Evolutionary conservation across 2,329 filamentous ascomycete genomes (phyloP), one percentile per base, ranked within the genome.

Genomic region (Botrytis deweyae): DNA sequence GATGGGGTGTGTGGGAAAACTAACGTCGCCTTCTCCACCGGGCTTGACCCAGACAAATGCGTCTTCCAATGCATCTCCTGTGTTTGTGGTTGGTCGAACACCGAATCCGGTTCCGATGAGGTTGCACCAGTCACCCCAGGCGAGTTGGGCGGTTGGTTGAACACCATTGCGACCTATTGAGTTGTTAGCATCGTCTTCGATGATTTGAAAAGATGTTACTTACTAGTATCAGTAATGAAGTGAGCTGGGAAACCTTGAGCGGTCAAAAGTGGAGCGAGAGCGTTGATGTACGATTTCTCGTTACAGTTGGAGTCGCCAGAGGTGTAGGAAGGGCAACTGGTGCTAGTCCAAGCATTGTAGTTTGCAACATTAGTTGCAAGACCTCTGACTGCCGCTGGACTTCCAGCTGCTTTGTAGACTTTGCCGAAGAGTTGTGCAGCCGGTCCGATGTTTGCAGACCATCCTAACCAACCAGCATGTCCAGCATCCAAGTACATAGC

Each of bases 41-140:
- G 90, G 90, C 86, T 92, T 92, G 77, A 92, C 84, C 90, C 90
- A 92, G 73, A 92, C 90, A 76, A 92, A 90, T 59, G 90, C 89
- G 80, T 92, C 91, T 49, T 87, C 84, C 29, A 90, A 83, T 2
- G 82, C 79, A 76, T 89, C 85, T 22, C 87, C 88, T 14, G 90
- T 92, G 79, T 88, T 84, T n/a, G 88, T 85, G 5, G 87, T 87
- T 2, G 90, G 89, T n/a, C 89, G 86, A n/a, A 82, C 82, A 74
- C 90, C 91, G 75, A 91, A 92, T 12, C 90, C 90, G 74, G 89
- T 87, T 46, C 86, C 87, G 66, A 84, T 86, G 75, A 90, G 85
- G 79, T 91, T 92, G 84, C 90, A 92, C 90, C 90, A 92, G 80
- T 92, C 85, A 61, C 89, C 90, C 88, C 89, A 91, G 42, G 81